Evolutionary conservation across 305 asterid genomes (phyloP), one percentile per base, ranked within the genome.

Genomic region (Salvia sclarea): DNA sequence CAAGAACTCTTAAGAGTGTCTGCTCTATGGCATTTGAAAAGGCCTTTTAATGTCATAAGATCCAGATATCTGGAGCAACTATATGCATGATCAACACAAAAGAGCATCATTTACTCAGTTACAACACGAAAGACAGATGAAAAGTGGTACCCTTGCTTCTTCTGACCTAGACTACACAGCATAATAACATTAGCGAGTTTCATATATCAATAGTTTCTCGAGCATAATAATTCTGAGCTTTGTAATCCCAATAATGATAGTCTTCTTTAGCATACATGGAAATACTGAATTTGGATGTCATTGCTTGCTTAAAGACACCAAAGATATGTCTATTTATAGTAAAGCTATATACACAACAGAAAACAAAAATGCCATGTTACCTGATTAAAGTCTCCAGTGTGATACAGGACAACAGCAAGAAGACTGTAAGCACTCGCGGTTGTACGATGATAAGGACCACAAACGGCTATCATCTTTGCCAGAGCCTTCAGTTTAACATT

Each of bases 351-450:
- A 31, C 40, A 20, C 31, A 79, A 69, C 56, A 5, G n/a, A 58
- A 52, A 58, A 28, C 28, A 45, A 47, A 59, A 61, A 40, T 17
- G 18, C 43, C 41, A 16, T 48, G 45, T 65, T 73, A 88, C 99
- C 95, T 95, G 99, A 86, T 95, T 87, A 79, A 95, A 95, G 67
- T 95, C 99, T 72, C 99, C 99, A 38, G 99, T 95, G 86, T 95
- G 99, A 81, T 95, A 95, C 81, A 95, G 85, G 74, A 95, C 99
- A 79, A 95, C 99, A 60, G 99, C 97, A 47, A 95, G 94, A 76
- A 95, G 97, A 82, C 98, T 95, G 78, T 95, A 95, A 56, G 99
- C 99, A 84, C 99, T 83, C 56, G 98, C 99, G 41, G 97, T 95
- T 55, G 84, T 84, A 69, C 98, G 95, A 81, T 95, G 97, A 78